These are phyloP conservation scores for Thalassiosira allenii DNA, from an alignment of 352 stramenopile genomes.

Conservation along the genomic window DNA sequence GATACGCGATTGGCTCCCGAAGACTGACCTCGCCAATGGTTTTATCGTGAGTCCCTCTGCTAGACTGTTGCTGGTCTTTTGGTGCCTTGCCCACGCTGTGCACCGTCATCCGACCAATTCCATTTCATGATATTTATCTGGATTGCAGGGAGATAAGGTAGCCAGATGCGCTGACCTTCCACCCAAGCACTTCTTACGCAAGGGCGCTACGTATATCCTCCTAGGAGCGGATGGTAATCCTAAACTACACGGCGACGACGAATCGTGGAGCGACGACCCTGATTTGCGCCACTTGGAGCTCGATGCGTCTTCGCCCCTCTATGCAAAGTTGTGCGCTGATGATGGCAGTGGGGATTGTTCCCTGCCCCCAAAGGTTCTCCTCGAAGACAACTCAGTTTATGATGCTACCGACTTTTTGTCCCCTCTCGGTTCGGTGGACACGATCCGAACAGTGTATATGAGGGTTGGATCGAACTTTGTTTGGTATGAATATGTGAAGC, in stretches of 20 bases:
- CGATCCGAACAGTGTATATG: conserved; percentile 64
- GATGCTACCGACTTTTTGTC: conserved; percentile 7
- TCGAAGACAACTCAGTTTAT: conserved; percentile 64
- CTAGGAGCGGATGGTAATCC: conserved; percentile 38
- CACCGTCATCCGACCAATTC: no score
- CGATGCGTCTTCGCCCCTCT: conserved; percentile 33
- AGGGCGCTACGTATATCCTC: conserved; percentile 60
- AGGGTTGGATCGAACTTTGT: conserved; percentile 27
- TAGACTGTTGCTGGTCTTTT: no score
- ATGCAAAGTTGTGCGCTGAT: conserved; percentile 53
- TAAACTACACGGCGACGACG: conserved; percentile 1
- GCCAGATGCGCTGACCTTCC: conserved; percentile 64
- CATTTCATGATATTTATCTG: conserved; percentile 39
- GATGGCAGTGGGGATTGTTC: conserved; percentile 40
- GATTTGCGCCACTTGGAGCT: conserved; percentile 15
- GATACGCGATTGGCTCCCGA: conserved; percentile 60
- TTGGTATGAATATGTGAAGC: conserved; percentile 66
- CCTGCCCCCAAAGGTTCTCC: conserved; percentile 56
- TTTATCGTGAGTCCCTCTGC: conserved; percentile 57
- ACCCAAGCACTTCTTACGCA: conserved; percentile 44
- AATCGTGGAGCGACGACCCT: conserved; percentile 3
- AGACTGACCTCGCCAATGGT: conserved; percentile 41
- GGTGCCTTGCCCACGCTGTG: no score
- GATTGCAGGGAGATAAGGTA: conserved; percentile 57
- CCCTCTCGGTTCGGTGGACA: conserved; percentile 66